phyloP scores from a whole-genome alignment of 2,329 filamentous ascomycete genomes.

The Cercospora berteroae region DNA sequence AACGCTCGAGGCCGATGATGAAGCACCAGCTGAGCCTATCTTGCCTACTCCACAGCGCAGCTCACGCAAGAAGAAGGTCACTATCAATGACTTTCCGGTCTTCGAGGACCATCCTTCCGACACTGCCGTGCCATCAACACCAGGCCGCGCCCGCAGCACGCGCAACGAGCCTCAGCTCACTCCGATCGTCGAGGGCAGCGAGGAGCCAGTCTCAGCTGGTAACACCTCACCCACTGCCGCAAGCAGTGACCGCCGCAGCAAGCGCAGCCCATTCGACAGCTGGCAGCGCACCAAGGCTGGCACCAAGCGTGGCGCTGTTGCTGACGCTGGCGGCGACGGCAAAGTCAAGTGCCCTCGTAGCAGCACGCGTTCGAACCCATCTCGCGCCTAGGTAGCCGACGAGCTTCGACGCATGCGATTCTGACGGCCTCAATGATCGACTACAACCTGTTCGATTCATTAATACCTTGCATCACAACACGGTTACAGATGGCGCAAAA shows the following conservation, averaged over 20 bases:
- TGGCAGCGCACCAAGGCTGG: constrained; percentile 64
- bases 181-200: constrained; percentile 48
- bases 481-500: not conserved
- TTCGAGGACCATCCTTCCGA: constrained; percentile 33
- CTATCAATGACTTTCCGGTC: constrained; percentile 20
- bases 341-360: constrained; percentile 17
- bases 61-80: constrained; percentile 33
- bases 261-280: constrained; percentile 62
- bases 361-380: constrained; percentile 8
- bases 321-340: not conserved
- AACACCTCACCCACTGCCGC: constrained; percentile 6
- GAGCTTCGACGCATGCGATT: not conserved
- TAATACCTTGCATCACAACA: constrained; percentile 2
- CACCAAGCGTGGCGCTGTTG: constrained; percentile 21
- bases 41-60: constrained; percentile 25
- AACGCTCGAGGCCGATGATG: constrained; percentile 12
- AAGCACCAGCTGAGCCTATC: not conserved
- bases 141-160: constrained; percentile 34
- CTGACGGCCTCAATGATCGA: not conserved
- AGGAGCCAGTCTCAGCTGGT: constrained; percentile 16
- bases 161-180: constrained; percentile 14
- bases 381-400: constrained; percentile 7
- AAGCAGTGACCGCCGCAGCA: constrained; percentile 22
- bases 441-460: not conserved
- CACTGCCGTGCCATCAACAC: constrained; percentile 8